These are phyloP conservation scores for Dalbergia oliveri DNA, from an alignment of 306 rosid species.

Conservation along the genomic window DNA sequence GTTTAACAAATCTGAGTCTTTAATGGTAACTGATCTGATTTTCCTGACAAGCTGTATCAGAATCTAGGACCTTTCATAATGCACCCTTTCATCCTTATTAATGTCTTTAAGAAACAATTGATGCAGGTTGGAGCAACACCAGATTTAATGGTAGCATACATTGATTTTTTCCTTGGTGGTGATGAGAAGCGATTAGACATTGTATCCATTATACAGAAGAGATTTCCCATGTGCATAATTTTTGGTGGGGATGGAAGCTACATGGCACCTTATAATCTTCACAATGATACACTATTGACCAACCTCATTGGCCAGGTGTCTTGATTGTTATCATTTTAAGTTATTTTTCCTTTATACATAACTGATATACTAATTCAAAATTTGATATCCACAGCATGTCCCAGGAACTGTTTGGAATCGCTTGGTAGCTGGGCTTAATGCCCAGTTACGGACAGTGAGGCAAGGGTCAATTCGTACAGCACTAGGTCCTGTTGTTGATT, in stretches of 20 bases:
- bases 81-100: conserved; percentile 28
- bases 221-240: conserved; percentile 97
- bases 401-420: conserved; percentile 98
- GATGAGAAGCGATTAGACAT: conserved; percentile 95
- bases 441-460: conserved; percentile 91
- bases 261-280: conserved; percentile 94
- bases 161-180: conserved; percentile 98
- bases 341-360: conserved; percentile 36
- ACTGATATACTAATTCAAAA: conserved; percentile 32
- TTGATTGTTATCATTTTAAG: conserved; percentile 30
- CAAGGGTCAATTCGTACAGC: conserved; percentile 86
- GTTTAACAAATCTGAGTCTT: not conserved
- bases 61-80: conserved; percentile 36
- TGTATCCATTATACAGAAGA: conserved; percentile 92
- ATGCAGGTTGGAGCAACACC: conserved; percentile 96
- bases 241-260: conserved; percentile 99
- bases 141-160: conserved; percentile 93
- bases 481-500: conserved; percentile 77
- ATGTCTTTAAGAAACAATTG: conserved; percentile 37
- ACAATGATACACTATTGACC: conserved; percentile 88
- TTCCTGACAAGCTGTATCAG: conserved; percentile 14
- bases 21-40: conserved; percentile 27
- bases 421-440: conserved; percentile 93
- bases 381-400: conserved; percentile 76
- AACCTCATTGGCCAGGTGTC: conserved; percentile 96